Evolutionary conservation across 441 rosid genomes (phyloP).

Genomic region (Cnidoscolus chayamansa): DNA sequence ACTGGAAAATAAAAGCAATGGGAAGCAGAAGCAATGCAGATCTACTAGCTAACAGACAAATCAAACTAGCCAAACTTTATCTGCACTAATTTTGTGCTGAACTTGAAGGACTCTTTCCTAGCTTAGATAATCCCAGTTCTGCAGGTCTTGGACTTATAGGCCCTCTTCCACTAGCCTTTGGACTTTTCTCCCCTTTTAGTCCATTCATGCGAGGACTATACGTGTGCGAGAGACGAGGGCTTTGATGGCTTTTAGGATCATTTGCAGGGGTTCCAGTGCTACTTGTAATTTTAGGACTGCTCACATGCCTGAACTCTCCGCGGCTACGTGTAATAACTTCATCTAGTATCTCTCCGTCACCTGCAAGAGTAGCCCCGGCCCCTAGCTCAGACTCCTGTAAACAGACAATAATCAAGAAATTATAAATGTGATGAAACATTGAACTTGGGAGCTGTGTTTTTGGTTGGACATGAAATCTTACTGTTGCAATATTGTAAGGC

Average conservation of each 20-base stretch:
- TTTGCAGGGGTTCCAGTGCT: constrained; percentile 58
- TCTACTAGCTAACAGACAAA: constrained; percentile 7
- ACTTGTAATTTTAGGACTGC: constrained; percentile 76
- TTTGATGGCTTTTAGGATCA: constrained; percentile 38
- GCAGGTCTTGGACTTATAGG: constrained; percentile 44
- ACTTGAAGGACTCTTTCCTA: constrained; percentile 58
- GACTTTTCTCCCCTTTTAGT: constrained; percentile 56
- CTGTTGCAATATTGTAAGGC: constrained; percentile 69
- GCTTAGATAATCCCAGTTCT: constrained; percentile 37
- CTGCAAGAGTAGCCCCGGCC: constrained; percentile 56
- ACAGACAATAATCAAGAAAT: background rate
- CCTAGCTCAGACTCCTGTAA: constrained; percentile 68
- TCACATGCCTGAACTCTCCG: constrained; percentile 77
- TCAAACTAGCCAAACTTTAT: constrained; percentile 10
- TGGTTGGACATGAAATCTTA: constrained; percentile 24
- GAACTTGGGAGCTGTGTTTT: background rate
- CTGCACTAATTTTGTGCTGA: constrained; percentile 27
- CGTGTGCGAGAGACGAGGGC: constrained; percentile 41
- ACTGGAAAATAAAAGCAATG: constrained; percentile 6
- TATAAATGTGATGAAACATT: background rate
- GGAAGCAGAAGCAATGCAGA: constrained; percentile 16
- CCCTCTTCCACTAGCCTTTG: constrained; percentile 37
- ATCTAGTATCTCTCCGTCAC: constrained; percentile 72
- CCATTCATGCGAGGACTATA: constrained; percentile 66
- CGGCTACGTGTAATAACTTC: constrained; percentile 82